Percentiles rank a stretch among this genome's conserved stretches.
phyloP scores from a whole-genome alignment of 1,284 basidiomycete species.

The Malassezia furfur region DNA sequence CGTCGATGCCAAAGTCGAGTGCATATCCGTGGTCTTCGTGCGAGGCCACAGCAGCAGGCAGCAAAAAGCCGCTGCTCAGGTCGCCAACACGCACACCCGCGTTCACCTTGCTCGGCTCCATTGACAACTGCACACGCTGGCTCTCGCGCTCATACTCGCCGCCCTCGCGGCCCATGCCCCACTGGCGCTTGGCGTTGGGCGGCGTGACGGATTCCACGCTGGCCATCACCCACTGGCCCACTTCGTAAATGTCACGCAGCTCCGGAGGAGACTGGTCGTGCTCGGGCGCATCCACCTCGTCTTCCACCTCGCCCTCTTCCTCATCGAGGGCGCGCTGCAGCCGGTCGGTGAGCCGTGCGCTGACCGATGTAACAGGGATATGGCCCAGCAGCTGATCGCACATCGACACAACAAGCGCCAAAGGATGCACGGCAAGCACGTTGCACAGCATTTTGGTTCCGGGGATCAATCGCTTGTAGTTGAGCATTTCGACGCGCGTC shows the following conservation, averaged over 20 bases:
- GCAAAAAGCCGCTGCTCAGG: slow-evolving; percentile 52
- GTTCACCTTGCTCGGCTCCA: slow-evolving; percentile 79
- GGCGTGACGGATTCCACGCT: slow-evolving; percentile 63
- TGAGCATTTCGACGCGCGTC: slow-evolving; percentile 8
- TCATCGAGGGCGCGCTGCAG: slow-evolving; percentile 52
- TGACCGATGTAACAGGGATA: slow-evolving; percentile 87
- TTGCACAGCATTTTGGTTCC: slow-evolving; percentile 82
- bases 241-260: slow-evolving; percentile 60
- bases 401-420: slow-evolving; percentile 81
- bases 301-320: slow-evolving; percentile 52
- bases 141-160: slow-evolving; percentile 42
- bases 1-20: slow-evolving; percentile 63
- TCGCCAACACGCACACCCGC: slow-evolving; percentile 69
- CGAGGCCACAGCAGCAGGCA: slow-evolving; percentile 54
- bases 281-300: slow-evolving; percentile 48
- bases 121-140: slow-evolving; percentile 65
- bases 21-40: slow-evolving; percentile 91
- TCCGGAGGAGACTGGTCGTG: slow-evolving; percentile 28
- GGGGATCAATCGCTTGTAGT: slow-evolving; percentile 59
- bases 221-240: slow-evolving; percentile 77
- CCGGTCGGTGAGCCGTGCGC: slow-evolving; percentile 66
- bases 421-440: slow-evolving; percentile 74
- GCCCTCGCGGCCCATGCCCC: slow-evolving; percentile 50
- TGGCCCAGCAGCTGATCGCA: slow-evolving; percentile 92
- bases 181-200: slow-evolving; percentile 56